A percentile compares a stretch with the other conserved stretches of the same genome.
Conservation (phyloP, 352 stramenopile genomes). For the Globisporangium irregulare region DNA sequence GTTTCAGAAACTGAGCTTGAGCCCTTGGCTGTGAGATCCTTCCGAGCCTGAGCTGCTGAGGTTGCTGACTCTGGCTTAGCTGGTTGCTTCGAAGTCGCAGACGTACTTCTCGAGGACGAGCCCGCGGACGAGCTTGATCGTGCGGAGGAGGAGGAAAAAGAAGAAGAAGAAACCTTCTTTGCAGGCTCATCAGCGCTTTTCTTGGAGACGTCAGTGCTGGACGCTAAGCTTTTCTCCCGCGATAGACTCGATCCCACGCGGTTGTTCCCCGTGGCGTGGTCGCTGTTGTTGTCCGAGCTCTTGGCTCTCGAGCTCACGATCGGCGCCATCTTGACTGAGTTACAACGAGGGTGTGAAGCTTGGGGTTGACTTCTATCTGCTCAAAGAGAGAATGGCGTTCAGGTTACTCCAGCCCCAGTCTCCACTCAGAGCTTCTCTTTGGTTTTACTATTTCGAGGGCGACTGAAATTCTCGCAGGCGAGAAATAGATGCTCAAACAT, state of each 20-base stretch:
- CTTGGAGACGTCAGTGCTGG: neutral
- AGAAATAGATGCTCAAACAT: conserved; percentile 2
- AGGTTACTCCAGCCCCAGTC: neutral
- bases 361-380: neutral
- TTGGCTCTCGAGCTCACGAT: conserved; percentile 16
- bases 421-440: neutral
- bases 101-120: conserved; percentile 6
- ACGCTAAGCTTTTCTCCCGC: conserved; percentile 9
- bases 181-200: conserved; percentile 8
- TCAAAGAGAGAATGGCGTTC: conserved; percentile 3
- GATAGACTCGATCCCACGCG: conserved; percentile 14
- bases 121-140: conserved; percentile 13
- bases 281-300: conserved; percentile 16
- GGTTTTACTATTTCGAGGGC: neutral
- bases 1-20: neutral
- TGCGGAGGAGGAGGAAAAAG: neutral
- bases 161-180: conserved; percentile 5
- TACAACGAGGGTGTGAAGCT: neutral
- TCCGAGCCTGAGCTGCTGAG: conserved; percentile 5
- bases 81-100: conserved; percentile 6
- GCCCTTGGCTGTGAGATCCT: conserved; percentile 19
- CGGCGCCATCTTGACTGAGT: conserved; percentile 12
- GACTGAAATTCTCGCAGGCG: neutral
- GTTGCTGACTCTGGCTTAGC: conserved; percentile 5
- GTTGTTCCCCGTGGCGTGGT: conserved; percentile 13